A percentile compares a stretch with the other conserved stretches of the same genome.
These are phyloP conservation scores for Penicillium nordicum DNA, from an alignment of 2,329 filamentous ascomycete species.

Conservation along the genomic window DNA sequence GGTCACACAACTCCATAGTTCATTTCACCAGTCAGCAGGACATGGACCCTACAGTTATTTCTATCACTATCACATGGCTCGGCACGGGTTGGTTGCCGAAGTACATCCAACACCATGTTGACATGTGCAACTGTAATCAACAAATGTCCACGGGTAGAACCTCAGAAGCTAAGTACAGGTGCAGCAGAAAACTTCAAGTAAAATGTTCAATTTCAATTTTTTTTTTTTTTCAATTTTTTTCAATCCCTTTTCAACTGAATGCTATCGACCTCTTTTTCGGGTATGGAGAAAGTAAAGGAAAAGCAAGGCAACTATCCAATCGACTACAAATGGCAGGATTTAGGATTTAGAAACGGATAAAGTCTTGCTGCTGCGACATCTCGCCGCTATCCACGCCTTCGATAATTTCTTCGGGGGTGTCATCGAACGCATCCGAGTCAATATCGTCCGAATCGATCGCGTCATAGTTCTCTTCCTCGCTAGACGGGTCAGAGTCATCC, in stretches of 20 bases:
- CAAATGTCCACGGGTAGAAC: neutral
- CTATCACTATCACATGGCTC: conserved; percentile 1
- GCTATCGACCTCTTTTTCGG: conserved; percentile 5
- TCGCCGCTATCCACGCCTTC: conserved; percentile 43
- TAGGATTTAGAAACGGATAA: conserved; percentile 44
- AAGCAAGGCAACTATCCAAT: conserved; percentile 4
- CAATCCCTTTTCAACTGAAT: neutral
- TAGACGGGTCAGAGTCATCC: conserved; percentile 67
- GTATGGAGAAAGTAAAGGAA: conserved; percentile 9
- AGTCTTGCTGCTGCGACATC: conserved; percentile 54
- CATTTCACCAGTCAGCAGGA: conserved; percentile 4
- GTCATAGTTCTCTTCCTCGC: conserved; percentile 67
- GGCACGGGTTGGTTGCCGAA: neutral
- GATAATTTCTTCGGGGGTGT: conserved; percentile 40
- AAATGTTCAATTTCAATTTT: neutral
- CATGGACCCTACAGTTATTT: neutral
- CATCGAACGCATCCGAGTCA: conserved; percentile 60
- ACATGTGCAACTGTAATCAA: neutral
- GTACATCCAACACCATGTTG: neutral
- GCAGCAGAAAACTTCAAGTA: neutral
- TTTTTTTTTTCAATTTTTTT: neutral
- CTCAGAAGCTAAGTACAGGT: neutral
- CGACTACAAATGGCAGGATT: conserved; percentile 7
- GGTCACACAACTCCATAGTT: neutral
- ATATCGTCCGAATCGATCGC: conserved; percentile 66